A percentile compares a stretch with the other conserved stretches of the same genome.
Evolutionary conservation across 108 stramenopile species (phyloP).

Genomic region (Schizochytrium sp.): DNA sequence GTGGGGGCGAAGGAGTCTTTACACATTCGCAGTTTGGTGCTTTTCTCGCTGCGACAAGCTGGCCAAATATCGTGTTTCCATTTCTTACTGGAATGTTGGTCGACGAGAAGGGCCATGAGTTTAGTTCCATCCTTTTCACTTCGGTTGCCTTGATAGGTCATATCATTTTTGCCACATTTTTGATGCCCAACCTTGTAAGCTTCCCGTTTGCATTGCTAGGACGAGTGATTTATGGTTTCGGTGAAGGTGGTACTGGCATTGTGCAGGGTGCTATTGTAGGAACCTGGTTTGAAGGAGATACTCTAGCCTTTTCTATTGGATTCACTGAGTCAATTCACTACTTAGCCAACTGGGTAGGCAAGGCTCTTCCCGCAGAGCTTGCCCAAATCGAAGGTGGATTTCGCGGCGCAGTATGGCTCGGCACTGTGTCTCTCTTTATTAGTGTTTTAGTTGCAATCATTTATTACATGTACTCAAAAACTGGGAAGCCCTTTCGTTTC

Average conservation of each 20-base stretch:
- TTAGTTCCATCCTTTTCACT: slow-evolving; percentile 36
- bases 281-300: slow-evolving; percentile 52
- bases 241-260: slow-evolving; percentile 42
- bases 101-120: slow-evolving; percentile 59
- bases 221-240: slow-evolving; percentile 28
- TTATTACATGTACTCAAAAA: neutral
- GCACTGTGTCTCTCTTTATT: slow-evolving; percentile 18
- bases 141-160: slow-evolving; percentile 52
- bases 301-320: slow-evolving; percentile 23
- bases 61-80: slow-evolving; percentile 41
- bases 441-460: slow-evolving; percentile 33
- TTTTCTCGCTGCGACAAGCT: slow-evolving; percentile 46
- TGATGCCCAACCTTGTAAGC: slow-evolving; percentile 36
- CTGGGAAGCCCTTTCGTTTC: slow-evolving; percentile 7
- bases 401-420: slow-evolving; percentile 42
- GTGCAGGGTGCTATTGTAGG: slow-evolving; percentile 58
- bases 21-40: slow-evolving; percentile 43
- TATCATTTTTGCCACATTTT: neutral
- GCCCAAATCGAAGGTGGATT: neutral
- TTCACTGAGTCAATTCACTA: slow-evolving; percentile 55
- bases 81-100: slow-evolving; percentile 28
- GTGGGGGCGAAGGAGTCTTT: neutral
- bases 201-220: neutral
- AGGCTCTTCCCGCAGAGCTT: slow-evolving; percentile 47
- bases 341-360: slow-evolving; percentile 42